Percentiles rank a stretch among this genome's conserved stretches.
Evolutionary conservation across 768 basidiomycete species (phyloP).

Genomic region (Psilocybe cubensis): DNA sequence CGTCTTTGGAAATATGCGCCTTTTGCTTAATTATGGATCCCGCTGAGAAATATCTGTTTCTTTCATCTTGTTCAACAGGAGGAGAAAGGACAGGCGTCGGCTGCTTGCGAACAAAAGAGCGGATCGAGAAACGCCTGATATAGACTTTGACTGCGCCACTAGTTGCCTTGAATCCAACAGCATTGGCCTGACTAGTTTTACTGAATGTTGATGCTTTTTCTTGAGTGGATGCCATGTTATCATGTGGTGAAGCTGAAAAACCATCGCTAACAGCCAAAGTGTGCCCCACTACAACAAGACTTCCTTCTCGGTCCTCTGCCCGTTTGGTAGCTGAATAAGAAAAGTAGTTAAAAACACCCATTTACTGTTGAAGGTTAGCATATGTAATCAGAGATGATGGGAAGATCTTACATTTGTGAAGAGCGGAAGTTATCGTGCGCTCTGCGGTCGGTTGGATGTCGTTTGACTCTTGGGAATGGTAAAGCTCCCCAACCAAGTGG

Average conservation of each 20-base stretch:
- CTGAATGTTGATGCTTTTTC: not conserved
- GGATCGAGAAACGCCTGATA: constrained; percentile 52
- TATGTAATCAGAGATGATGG: too few relatives aligned
- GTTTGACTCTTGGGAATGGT: not conserved
- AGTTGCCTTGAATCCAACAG: not conserved
- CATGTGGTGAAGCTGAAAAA: not conserved
- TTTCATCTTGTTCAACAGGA: constrained; percentile 43
- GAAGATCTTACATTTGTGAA: too few relatives aligned
- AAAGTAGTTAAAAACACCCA: constrained; percentile 19
- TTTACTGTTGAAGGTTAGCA: not conserved
- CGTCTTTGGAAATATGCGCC: constrained; percentile 39
- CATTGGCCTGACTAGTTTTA: not conserved
- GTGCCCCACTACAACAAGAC: not conserved
- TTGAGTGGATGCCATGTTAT: not conserved
- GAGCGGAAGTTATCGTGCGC: too few relatives aligned
- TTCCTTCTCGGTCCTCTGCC: not conserved
- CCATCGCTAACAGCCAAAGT: not conserved
- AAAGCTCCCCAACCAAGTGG: not conserved
- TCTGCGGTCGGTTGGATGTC: not conserved
- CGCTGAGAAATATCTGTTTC: constrained; percentile 27
- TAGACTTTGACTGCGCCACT: not conserved
- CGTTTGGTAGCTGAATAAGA: not conserved
- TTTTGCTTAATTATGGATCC: constrained; percentile 14
- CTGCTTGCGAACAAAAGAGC: constrained; percentile 36
- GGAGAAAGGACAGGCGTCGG: constrained; percentile 38